Evolutionary conservation across 179 eudicot species (phyloP).

Genomic region (Sideroxylon spinosum): DNA sequence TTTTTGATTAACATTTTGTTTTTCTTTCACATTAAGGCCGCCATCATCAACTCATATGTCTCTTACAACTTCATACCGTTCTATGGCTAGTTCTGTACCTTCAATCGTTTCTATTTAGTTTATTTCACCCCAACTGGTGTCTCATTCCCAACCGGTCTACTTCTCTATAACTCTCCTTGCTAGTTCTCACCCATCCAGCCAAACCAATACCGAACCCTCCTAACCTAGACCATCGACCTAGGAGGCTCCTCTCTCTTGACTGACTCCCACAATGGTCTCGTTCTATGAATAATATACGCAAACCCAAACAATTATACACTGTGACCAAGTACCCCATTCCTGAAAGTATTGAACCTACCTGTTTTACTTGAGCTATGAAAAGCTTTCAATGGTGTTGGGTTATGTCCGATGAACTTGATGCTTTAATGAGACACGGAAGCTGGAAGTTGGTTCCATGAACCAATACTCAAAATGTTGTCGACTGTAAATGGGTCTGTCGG

Average conservation of each 20-base stretch:
- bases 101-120: no score
- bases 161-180: no score
- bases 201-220: background rate
- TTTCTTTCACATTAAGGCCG: no score
- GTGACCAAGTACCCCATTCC: background rate
- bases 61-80: no score
- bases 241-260: background rate
- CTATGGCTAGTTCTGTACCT: no score
- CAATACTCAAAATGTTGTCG: no score
- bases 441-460: background rate
- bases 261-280: background rate
- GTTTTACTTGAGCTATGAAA: conserved; percentile 5
- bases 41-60: no score
- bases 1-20: no score
- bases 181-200: background rate
- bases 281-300: background rate
- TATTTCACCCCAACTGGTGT: no score
- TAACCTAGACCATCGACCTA: background rate
- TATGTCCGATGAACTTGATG: background rate
- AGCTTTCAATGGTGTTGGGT: background rate
- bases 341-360: background rate
- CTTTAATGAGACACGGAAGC: background rate
- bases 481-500: no score
- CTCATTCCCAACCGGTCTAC: no score
- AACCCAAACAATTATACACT: background rate